These are phyloP conservation scores for Rostrohypoxylon terebratum DNA, from an alignment of 495 filamentous ascomycete species.

Conservation along the genomic window DNA sequence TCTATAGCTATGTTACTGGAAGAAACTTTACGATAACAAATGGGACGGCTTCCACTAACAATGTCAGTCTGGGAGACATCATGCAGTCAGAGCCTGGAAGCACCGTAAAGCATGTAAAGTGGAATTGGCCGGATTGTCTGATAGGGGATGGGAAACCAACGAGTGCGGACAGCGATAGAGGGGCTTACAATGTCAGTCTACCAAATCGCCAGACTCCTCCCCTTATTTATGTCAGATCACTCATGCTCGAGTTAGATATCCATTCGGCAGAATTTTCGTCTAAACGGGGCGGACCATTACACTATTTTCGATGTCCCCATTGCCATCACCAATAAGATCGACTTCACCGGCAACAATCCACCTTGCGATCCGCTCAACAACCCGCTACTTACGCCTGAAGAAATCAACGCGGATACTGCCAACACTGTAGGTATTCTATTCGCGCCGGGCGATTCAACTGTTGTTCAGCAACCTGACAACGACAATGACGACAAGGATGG, in stretches of 20 bases:
- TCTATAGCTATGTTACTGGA: slow-evolving; percentile 68
- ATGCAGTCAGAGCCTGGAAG: slow-evolving; percentile 70
- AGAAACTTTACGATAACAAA: slow-evolving; percentile 77
- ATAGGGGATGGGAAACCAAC: slow-evolving; percentile 65
- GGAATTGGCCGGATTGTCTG: slow-evolving; percentile 73
- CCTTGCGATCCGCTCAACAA: slow-evolving; percentile 62
- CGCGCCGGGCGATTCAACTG: slow-evolving; percentile 58
- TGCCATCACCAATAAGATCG: slow-evolving; percentile 72
- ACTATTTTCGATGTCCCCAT: slow-evolving; percentile 77
- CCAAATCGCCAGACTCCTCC: neutral
- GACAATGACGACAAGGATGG: slow-evolving; percentile 41
- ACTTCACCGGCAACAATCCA: slow-evolving; percentile 52
- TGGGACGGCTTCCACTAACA: slow-evolving; percentile 66
- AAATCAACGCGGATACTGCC: slow-evolving; percentile 51
- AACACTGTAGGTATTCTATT: slow-evolving; percentile 57
- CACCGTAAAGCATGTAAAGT: slow-evolving; percentile 77
- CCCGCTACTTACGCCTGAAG: slow-evolving; percentile 53
- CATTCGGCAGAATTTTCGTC: slow-evolving; percentile 73
- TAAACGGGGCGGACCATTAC: slow-evolving; percentile 71
- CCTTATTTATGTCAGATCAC: neutral
- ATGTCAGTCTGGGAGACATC: slow-evolving; percentile 69
- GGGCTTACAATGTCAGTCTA: slow-evolving; percentile 61
- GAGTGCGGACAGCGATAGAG: slow-evolving; percentile 53
- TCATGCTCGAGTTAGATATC: slow-evolving; percentile 61
- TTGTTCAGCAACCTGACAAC: slow-evolving; percentile 46